Conservation (phyloP, 768 basidiomycete genomes). For the Suillus ampliporus region DNA sequence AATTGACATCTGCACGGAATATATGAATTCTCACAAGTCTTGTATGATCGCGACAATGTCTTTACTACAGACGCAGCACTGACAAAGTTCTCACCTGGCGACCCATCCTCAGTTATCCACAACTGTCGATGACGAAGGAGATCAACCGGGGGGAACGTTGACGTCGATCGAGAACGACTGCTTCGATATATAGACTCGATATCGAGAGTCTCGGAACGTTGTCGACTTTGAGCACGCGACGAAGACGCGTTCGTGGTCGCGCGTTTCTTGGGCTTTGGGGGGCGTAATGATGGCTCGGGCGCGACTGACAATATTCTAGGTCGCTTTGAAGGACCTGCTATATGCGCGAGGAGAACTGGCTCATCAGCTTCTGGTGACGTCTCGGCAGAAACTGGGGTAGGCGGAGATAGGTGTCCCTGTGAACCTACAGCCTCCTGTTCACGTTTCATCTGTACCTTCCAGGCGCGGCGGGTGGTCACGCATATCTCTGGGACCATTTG, state of each 20-base stretch:
- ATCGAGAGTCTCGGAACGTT: constrained; percentile 45
- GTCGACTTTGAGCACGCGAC: constrained; percentile 52
- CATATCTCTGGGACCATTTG: constrained; percentile 24
- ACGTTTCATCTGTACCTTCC: constrained; percentile 28
- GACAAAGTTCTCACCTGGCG: constrained; percentile 55
- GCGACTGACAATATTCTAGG: neutral
- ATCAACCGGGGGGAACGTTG: constrained; percentile 49
- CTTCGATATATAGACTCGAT: constrained; percentile 59
- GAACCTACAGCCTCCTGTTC: constrained; percentile 16
- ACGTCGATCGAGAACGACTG: constrained; percentile 71
- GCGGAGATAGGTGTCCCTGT: neutral
- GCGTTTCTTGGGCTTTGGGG: constrained; percentile 34
- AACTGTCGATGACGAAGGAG: constrained; percentile 37
- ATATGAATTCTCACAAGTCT: constrained; percentile 57
- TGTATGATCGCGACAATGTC: constrained; percentile 68
- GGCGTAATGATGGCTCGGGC: constrained; percentile 9
- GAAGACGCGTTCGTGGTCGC: constrained; percentile 31
- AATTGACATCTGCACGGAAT: constrained; percentile 6
- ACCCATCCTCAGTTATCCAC: constrained; percentile 61
- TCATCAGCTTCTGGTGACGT: constrained; percentile 32
- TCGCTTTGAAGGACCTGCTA: constrained; percentile 10
- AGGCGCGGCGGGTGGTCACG: constrained; percentile 36
- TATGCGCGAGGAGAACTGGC: constrained; percentile 21
- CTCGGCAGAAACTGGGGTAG: constrained; percentile 16
- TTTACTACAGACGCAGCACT: constrained; percentile 72